These are phyloP conservation scores for Rhizopus arrhizus DNA, from an alignment of 371 early-diverging fungal genomes.

Conservation along the genomic window DNA sequence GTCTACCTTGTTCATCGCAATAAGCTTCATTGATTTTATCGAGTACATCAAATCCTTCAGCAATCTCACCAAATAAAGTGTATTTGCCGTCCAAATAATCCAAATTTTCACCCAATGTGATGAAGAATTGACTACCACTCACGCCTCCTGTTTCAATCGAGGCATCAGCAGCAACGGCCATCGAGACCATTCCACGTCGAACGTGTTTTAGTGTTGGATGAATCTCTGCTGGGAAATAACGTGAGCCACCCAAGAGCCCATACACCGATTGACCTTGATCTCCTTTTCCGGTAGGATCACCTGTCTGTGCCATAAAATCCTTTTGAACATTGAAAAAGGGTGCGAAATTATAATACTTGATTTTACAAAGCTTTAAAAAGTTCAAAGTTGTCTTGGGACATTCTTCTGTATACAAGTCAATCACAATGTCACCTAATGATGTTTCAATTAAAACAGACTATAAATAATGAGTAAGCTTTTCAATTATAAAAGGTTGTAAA, in stretches of 20 bases:
- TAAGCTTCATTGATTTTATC: conserved; percentile 78
- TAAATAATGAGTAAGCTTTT: not conserved
- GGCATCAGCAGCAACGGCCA: conserved; percentile 69
- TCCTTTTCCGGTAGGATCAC: conserved; percentile 85
- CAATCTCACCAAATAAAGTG: conserved; percentile 96
- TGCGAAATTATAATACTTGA: conserved; percentile 91
- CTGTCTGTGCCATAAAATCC: conserved; percentile 87
- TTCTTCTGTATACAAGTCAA: conserved; percentile 82
- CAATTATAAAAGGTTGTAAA: not conserved
- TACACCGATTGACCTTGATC: conserved; percentile 81
- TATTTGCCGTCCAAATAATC: conserved; percentile 96
- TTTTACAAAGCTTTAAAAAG: conserved; percentile 93
- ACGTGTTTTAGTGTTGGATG: conserved; percentile 87
- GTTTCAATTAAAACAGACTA: conserved; percentile 87
- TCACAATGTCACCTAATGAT: conserved; percentile 90
- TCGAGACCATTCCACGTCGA: conserved; percentile 81
- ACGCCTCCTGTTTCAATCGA: conserved; percentile 51
- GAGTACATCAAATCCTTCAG: conserved; percentile 90
- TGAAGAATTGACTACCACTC: conserved; percentile 94
- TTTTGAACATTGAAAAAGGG: conserved; percentile 87
- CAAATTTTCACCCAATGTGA: conserved; percentile 84
- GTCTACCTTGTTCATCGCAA: conserved; percentile 76
- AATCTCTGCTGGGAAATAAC: conserved; percentile 84
- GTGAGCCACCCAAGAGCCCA: conserved; percentile 61
- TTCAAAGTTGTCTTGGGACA: conserved; percentile 80